Conservation (phyloP, 306 rosid genomes). For the Rubus idaeus region DNA sequence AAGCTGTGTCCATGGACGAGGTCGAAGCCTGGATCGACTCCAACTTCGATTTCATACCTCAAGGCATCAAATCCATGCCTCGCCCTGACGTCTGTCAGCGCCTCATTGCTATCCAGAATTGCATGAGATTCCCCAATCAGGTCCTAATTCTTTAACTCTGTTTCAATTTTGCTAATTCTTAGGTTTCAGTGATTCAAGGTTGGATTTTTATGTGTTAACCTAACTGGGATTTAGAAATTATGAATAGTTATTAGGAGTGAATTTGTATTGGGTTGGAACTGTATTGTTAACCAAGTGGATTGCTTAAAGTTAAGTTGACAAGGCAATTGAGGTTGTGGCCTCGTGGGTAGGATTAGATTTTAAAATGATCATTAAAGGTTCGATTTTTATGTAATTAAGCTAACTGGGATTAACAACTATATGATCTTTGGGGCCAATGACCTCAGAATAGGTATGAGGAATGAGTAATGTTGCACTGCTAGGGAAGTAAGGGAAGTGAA, state of each 20-base stretch:
- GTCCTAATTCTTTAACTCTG: slow-evolving; percentile 18
- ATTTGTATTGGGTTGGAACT: no score
- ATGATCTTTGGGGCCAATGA: neutral
- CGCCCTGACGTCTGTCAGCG: slow-evolving; percentile 75
- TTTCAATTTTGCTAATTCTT: neutral
- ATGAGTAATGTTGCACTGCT: no score
- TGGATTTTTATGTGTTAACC: neutral
- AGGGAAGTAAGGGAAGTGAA: neutral
- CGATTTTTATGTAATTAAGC: neutral
- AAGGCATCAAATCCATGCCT: slow-evolving; percentile 83
- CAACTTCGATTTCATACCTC: slow-evolving; percentile 64
- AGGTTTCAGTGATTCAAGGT: no score
- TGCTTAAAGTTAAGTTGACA: no score
- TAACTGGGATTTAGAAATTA: neutral
- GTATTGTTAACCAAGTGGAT: no score
- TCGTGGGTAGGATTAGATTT: no score
- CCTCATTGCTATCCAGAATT: slow-evolving; percentile 78
- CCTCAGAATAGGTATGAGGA: no score
- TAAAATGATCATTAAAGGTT: neutral
- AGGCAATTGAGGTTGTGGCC: no score
- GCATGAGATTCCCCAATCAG: slow-evolving; percentile 65
- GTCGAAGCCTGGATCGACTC: slow-evolving; percentile 93
- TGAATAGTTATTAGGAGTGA: no score
- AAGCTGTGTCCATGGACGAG: slow-evolving; percentile 71
- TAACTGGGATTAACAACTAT: neutral